Percentiles rank a stretch among this genome's conserved stretches.
Evolutionary conservation across 345 rosid species (phyloP).

Genomic region (Cardamine occulta): DNA sequence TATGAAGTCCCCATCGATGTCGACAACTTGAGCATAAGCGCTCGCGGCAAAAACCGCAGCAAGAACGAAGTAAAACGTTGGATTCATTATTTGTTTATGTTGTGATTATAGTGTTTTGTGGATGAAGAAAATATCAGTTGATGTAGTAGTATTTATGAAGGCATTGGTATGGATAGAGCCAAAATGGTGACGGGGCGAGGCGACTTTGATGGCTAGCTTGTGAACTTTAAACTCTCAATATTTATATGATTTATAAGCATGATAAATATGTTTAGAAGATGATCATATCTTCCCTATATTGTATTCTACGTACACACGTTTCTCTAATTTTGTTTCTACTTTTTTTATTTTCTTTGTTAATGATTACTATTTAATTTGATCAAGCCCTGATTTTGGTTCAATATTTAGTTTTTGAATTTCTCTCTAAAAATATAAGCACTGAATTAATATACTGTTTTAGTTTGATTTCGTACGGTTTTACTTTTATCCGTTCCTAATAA

Average conservation of each 20-base stretch:
- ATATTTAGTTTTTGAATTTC: too few species aligned
- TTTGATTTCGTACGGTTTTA: slow-evolving; percentile 10
- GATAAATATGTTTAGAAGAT: background rate
- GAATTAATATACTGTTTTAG: background rate
- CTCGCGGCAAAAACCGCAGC: slow-evolving; percentile 10
- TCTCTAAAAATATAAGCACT: background rate
- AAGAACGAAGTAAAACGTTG: slow-evolving; percentile 30
- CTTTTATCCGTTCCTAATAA: background rate
- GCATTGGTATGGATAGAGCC: background rate
- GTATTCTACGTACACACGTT: slow-evolving; percentile 8
- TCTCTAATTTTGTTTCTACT: background rate
- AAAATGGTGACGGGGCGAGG: slow-evolving; percentile 13
- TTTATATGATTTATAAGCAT: background rate
- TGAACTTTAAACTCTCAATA: slow-evolving; percentile 14
- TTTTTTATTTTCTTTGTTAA: background rate
- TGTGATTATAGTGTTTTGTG: background rate
- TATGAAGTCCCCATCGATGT: slow-evolving; percentile 32
- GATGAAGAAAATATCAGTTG: slow-evolving; percentile 16
- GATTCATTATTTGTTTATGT: slow-evolving; percentile 27
- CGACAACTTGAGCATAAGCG: slow-evolving; percentile 28
- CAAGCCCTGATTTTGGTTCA: background rate
- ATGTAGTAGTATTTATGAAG: slow-evolving; percentile 25
- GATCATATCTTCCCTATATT: background rate
- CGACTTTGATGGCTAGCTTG: slow-evolving; percentile 20
- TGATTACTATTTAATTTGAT: background rate